These are phyloP conservation scores for Monosporascus sp. DNA, from an alignment of 2,329 filamentous ascomycete species.

Conservation along the genomic window DNA sequence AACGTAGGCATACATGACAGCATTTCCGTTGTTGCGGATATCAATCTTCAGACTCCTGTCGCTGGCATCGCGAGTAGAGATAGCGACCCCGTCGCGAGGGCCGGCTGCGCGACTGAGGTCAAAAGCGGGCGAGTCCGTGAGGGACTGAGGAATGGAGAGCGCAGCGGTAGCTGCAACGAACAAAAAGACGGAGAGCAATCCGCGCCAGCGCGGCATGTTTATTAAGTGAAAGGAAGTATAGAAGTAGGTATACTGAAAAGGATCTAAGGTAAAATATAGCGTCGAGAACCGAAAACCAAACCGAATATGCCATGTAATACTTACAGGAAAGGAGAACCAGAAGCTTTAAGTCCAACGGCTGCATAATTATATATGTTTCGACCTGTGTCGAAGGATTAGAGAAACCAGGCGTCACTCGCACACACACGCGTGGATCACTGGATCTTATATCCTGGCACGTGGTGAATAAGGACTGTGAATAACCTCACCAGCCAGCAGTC, in stretches of 20 bases:
- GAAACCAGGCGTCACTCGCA: too few relatives aligned
- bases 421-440: neutral
- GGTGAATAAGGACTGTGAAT: neutral
- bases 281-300: too few relatives aligned
- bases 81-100: too few relatives aligned
- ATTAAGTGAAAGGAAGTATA: neutral
- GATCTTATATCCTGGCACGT: neutral
- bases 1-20: too few relatives aligned
- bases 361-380: too few relatives aligned
- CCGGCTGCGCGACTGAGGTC: neutral
- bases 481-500: neutral
- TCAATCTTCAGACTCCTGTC: too few relatives aligned
- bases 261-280: neutral
- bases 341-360: too few relatives aligned
- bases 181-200: neutral
- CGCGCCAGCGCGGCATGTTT: neutral
- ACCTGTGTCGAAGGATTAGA: too few relatives aligned
- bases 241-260: neutral
- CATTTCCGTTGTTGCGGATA: too few relatives aligned
- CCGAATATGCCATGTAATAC: neutral
- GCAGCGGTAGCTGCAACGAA: neutral
- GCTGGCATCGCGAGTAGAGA: too few relatives aligned
- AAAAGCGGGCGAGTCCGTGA: too few relatives aligned
- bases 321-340: neutral
- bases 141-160: neutral